A percentile compares a stretch with the other conserved stretches of the same genome.
phyloP scores from a whole-genome alignment of 2,329 filamentous ascomycete genomes.

The Verticillium dahliae region DNA sequence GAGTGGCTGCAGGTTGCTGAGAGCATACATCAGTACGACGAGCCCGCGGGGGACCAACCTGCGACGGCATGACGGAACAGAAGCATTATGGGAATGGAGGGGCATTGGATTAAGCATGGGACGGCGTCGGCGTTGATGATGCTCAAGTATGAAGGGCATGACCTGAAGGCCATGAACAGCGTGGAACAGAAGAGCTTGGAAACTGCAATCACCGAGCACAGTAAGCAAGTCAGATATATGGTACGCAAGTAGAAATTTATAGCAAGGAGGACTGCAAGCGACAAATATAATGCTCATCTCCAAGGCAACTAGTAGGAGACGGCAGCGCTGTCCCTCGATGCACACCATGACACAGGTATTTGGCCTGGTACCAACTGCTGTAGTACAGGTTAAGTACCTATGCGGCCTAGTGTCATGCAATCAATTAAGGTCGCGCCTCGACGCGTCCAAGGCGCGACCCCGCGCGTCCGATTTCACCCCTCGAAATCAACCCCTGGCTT shows the following conservation, averaged over 20 bases:
- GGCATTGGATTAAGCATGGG: not conserved
- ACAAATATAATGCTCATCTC: too few relatives aligned
- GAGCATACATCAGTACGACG: not conserved
- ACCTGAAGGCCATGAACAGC: too few relatives aligned
- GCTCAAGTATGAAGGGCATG: not conserved
- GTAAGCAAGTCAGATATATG: too few relatives aligned
- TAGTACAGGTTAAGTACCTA: too few relatives aligned
- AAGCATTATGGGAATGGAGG: not conserved
- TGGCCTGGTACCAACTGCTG: too few relatives aligned
- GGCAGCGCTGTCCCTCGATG: too few relatives aligned
- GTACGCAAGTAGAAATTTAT: too few relatives aligned
- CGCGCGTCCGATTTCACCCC: conserved; percentile 13
- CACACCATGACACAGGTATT: too few relatives aligned
- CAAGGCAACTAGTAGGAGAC: too few relatives aligned
- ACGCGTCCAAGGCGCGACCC: conserved; percentile 22
- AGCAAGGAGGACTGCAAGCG: too few relatives aligned
- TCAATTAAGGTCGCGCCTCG: conserved; percentile 32
- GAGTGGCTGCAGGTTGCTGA: conserved; percentile 74
- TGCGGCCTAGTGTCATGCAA: conserved; percentile 19
- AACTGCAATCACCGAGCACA: too few relatives aligned
- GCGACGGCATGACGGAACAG: not conserved
- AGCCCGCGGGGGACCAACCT: not conserved
- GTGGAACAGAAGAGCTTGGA: too few relatives aligned
- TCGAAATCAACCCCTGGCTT: conserved; percentile 4
- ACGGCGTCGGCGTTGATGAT: not conserved